These are phyloP conservation scores for Xerocomus potaroensis DNA, from an alignment of 768 basidiomycete genomes.

Conservation along the genomic window DNA sequence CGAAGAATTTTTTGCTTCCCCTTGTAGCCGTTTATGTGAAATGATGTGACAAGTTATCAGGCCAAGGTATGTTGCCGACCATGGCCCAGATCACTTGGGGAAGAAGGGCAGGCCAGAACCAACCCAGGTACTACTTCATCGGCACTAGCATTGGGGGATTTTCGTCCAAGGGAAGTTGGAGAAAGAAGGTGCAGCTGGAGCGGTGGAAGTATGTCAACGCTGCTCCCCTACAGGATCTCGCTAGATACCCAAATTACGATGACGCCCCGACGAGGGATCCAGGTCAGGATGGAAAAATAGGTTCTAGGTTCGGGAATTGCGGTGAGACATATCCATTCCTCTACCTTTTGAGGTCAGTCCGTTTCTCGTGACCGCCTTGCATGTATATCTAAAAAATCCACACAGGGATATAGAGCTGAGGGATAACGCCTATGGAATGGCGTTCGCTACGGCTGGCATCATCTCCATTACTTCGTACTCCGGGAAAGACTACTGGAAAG, in stretches of 20 bases:
- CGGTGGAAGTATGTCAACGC: no score
- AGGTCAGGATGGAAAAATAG: not conserved
- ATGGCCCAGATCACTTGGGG: not conserved
- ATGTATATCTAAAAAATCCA: not conserved
- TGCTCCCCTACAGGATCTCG: not conserved
- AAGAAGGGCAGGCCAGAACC: not conserved
- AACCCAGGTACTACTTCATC: not conserved
- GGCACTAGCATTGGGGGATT: not conserved
- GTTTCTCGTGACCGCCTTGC: not conserved
- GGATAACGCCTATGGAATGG: not conserved
- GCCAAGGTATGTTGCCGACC: not conserved
- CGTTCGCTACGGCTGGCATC: not conserved
- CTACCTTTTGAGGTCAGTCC: not conserved
- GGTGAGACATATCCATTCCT: constrained; percentile 3
- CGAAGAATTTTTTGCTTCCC: not conserved
- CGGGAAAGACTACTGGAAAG: not conserved
- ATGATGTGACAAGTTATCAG: not conserved
- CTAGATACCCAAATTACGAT: not conserved
- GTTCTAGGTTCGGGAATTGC: not conserved
- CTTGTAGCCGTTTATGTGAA: not conserved
- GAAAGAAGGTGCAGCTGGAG: not conserved
- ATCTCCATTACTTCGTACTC: not conserved
- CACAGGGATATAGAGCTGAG: not conserved
- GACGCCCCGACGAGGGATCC: not conserved
- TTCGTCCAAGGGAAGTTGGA: not conserved